These are phyloP conservation scores for Tricholoma sp. DNA, from an alignment of 768 basidiomycete genomes.

Conservation along the genomic window DNA sequence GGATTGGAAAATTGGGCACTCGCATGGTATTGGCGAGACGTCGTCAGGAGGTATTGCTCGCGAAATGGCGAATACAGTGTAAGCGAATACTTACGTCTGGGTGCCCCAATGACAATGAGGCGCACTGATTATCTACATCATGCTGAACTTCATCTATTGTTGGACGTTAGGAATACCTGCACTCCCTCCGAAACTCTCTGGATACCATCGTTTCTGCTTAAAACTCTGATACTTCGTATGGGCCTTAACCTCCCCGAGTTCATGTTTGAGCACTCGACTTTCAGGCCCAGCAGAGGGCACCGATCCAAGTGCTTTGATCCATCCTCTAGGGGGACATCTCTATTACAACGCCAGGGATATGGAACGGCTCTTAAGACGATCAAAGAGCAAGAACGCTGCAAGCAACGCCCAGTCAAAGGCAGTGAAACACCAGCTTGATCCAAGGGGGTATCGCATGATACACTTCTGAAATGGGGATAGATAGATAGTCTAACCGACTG, in stretches of 20 bases:
- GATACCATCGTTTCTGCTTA: background rate
- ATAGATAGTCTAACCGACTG: no score
- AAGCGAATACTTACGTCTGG: background rate
- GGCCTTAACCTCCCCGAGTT: background rate
- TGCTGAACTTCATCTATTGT: background rate
- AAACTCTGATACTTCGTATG: background rate
- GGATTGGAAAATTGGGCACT: background rate
- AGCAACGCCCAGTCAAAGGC: no score
- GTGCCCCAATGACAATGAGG: background rate
- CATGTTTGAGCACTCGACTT: background rate
- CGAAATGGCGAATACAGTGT: background rate
- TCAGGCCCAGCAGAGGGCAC: background rate
- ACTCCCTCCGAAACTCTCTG: background rate
- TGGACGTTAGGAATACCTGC: background rate
- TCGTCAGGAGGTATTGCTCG: background rate
- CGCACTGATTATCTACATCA: background rate
- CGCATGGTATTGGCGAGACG: background rate
- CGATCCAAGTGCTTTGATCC: background rate
- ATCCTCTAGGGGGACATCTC: background rate
- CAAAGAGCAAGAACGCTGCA: no score
- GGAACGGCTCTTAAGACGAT: background rate
- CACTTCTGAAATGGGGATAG: no score
- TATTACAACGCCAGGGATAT: background rate
- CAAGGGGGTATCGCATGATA: no score
- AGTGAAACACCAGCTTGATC: no score